These are phyloP conservation scores for Volvariella volvacea DNA, from an alignment of 1,284 basidiomycete species.

Conservation along the genomic window DNA sequence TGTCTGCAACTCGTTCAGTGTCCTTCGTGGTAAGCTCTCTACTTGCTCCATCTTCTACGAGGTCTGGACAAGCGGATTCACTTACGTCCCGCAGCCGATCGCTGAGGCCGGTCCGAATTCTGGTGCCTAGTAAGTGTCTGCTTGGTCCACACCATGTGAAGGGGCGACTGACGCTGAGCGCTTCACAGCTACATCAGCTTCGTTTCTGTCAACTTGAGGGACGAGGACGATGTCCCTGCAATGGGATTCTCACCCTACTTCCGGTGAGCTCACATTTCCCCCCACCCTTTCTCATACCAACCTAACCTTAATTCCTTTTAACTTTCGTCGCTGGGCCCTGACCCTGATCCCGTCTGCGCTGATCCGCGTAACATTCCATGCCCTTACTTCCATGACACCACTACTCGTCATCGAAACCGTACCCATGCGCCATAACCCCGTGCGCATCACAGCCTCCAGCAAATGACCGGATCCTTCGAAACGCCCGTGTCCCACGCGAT, in stretches of 20 bases:
- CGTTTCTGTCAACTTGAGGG: conserved; percentile 31
- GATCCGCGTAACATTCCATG: background rate
- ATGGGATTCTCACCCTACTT: conserved; percentile 49
- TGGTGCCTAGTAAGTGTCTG: conserved; percentile 38
- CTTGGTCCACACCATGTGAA: background rate
- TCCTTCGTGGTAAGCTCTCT: conserved; percentile 46
- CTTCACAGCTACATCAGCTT: conserved; percentile 52
- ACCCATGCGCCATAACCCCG: no score
- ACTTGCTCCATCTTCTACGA: conserved; percentile 5
- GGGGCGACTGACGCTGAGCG: conserved; percentile 3
- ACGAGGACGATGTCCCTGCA: conserved; percentile 29
- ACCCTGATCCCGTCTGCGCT: background rate
- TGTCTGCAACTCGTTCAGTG: conserved; percentile 44
- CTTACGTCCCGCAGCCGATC: conserved; percentile 24
- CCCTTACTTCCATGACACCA: conserved; percentile 4
- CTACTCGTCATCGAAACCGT: no score
- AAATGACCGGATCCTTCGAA: conserved; percentile 53
- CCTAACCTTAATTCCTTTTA: no score
- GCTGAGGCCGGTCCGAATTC: conserved; percentile 48
- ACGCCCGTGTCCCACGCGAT: conserved; percentile 42
- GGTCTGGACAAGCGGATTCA: conserved; percentile 3
- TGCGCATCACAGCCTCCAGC: conserved; percentile 37
- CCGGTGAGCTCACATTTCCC: conserved; percentile 27
- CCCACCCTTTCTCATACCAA: background rate
- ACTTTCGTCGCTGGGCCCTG: no score